phyloP scores from a whole-genome alignment of 1,284 basidiomycete species.

The Moesziomyces globuligerus region DNA sequence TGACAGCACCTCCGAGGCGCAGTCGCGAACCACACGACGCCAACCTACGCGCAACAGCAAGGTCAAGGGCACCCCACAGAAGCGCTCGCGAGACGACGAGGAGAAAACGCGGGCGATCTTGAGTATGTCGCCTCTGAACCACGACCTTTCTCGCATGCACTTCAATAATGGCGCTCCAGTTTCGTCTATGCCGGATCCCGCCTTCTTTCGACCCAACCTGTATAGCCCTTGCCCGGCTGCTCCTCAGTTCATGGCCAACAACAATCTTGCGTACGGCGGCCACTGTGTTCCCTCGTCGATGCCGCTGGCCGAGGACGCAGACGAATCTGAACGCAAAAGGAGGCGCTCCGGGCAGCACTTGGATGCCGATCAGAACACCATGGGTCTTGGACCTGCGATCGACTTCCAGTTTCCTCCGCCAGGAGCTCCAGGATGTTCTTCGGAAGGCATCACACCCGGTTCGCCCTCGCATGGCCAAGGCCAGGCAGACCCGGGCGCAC shows the following conservation, averaged over 20 bases:
- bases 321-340: conserved; percentile 26
- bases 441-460: conserved; percentile 3
- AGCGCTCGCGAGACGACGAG: conserved; percentile 23
- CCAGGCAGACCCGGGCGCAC: conserved; percentile 5
- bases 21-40: conserved; percentile 14
- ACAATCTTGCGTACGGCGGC: conserved; percentile 1
- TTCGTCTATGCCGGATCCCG: conserved; percentile 5
- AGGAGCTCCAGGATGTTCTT: conserved; percentile 1
- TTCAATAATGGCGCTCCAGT: conserved; percentile 12
- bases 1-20: neutral
- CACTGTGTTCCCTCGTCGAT: conserved; percentile 1
- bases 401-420: conserved; percentile 17
- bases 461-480: conserved; percentile 2
- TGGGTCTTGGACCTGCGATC: conserved; percentile 27
- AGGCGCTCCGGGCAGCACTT: conserved; percentile 15
- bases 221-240: conserved; percentile 3
- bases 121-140: conserved; percentile 33
- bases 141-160: conserved; percentile 41
- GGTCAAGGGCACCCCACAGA: conserved; percentile 21
- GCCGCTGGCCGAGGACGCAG: conserved; percentile 6
- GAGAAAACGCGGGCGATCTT: conserved; percentile 15
- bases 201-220: conserved; percentile 20
- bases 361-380: conserved; percentile 5
- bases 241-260: conserved; percentile 11
- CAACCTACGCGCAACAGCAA: conserved; percentile 15